Conservation (phyloP, 2,329 filamentous ascomycete species). For the Aspergillus uvarum region DNA sequence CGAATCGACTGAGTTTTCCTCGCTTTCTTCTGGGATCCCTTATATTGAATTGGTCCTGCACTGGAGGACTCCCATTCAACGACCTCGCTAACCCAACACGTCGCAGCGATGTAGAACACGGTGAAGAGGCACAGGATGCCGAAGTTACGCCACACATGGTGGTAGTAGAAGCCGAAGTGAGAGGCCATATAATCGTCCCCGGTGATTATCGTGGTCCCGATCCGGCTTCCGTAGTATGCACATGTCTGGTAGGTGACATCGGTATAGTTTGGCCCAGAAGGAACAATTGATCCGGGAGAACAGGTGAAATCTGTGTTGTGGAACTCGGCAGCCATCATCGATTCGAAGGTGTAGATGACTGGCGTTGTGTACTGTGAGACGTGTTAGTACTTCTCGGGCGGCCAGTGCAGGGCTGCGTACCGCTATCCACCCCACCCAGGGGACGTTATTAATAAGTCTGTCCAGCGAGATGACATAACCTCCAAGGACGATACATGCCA, state of each 20-base stretch:
- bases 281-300: constrained; percentile 55
- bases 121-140: constrained; percentile 72
- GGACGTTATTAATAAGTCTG: constrained; percentile 55
- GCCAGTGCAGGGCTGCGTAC: constrained; percentile 17
- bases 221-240: constrained; percentile 53
- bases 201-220: constrained; percentile 51
- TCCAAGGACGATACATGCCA: constrained; percentile 60
- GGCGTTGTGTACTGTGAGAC: constrained; percentile 45
- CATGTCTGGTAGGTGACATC: constrained; percentile 59
- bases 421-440: constrained; percentile 61
- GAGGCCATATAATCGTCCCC: constrained; percentile 55
- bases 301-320: constrained; percentile 56
- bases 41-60: constrained; percentile 65
- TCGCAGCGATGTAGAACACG: constrained; percentile 67
- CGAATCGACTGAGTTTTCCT: constrained; percentile 8
- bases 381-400: constrained; percentile 18
- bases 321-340: constrained; percentile 64
- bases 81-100: constrained; percentile 64
- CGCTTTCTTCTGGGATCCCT: constrained; percentile 51
- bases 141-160: constrained; percentile 68
- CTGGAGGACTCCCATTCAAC: constrained; percentile 60
- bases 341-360: constrained; percentile 60
- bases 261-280: constrained; percentile 52
- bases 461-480: constrained; percentile 63
- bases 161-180: constrained; percentile 51